Percentiles rank a stretch among this genome's conserved stretches.
Evolutionary conservation across 495 filamentous ascomycete species (phyloP).

Genomic region (Thermochaetoides thermophila): DNA sequence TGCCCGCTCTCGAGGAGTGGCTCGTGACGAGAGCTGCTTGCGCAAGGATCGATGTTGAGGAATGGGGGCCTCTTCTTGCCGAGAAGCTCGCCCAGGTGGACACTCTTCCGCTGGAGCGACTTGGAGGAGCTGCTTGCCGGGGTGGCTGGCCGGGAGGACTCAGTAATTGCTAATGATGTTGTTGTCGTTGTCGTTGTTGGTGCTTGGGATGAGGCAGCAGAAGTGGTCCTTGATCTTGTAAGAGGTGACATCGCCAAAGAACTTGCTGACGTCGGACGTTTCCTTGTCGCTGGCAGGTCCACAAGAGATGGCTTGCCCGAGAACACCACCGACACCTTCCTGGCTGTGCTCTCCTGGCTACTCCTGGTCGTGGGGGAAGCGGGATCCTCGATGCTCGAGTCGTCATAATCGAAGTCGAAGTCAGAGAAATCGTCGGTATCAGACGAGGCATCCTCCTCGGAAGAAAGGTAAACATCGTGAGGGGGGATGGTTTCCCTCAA

Average conservation of each 20-base stretch:
- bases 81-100: constrained; percentile 20
- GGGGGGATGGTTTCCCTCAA: constrained; percentile 20
- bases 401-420: constrained; percentile 25
- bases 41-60: constrained; percentile 33
- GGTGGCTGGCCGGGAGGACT: constrained; percentile 15
- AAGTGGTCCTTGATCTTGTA: constrained; percentile 2
- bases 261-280: constrained; percentile 25
- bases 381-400: constrained; percentile 23
- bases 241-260: constrained; percentile 7
- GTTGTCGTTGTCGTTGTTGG: not conserved
- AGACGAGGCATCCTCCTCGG: constrained; percentile 36
- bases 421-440: constrained; percentile 37
- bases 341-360: constrained; percentile 33
- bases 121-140: constrained; percentile 19
- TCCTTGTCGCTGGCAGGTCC: constrained; percentile 21
- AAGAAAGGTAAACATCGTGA: constrained; percentile 35
- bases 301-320: constrained; percentile 32
- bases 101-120: constrained; percentile 14
- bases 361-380: constrained; percentile 19
- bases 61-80: constrained; percentile 22
- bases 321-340: constrained; percentile 35
- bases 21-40: constrained; percentile 14
- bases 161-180: constrained; percentile 1
- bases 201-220: not conserved
- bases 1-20: constrained; percentile 10